A percentile compares a stretch with the other conserved stretches of the same genome.
Conservation (phyloP, 2,329 filamentous ascomycete species). For the Alternaria novae-zelandiae region DNA sequence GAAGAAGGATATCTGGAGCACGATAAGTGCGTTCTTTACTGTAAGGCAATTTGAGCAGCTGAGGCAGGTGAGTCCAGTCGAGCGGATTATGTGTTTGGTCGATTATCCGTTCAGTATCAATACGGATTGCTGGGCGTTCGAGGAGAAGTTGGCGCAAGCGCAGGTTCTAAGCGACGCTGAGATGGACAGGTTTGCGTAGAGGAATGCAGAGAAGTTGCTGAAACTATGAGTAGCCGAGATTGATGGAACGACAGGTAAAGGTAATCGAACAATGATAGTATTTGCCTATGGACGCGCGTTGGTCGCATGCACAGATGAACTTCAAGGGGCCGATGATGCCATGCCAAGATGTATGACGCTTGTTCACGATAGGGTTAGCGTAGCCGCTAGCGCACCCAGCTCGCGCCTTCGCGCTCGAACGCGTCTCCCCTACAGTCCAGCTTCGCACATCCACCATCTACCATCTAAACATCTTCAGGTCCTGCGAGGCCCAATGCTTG, state of each 20-base stretch:
- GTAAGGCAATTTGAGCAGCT: not conserved
- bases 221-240: not conserved
- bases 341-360: not conserved
- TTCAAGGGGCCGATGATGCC: not conserved
- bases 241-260: not conserved
- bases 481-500: slow-evolving; percentile 70
- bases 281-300: not conserved
- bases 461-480: slow-evolving; percentile 58
- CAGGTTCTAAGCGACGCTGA: not conserved
- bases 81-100: not conserved
- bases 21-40: not conserved
- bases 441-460: not conserved
- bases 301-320: not conserved
- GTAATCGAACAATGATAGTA: not conserved
- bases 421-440: not conserved
- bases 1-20: not conserved
- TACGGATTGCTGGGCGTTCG: not conserved
- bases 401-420: not conserved
- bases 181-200: not conserved
- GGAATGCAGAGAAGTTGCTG: not conserved
- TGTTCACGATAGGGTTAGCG: not conserved
- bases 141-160: not conserved
- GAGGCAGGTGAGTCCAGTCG: not conserved
- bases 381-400: not conserved
- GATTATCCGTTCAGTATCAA: not conserved